Evolutionary conservation across 768 basidiomycete species (phyloP), one percentile per base, ranked within the genome.

Genomic region (Stropharia rugosoannulata): DNA sequence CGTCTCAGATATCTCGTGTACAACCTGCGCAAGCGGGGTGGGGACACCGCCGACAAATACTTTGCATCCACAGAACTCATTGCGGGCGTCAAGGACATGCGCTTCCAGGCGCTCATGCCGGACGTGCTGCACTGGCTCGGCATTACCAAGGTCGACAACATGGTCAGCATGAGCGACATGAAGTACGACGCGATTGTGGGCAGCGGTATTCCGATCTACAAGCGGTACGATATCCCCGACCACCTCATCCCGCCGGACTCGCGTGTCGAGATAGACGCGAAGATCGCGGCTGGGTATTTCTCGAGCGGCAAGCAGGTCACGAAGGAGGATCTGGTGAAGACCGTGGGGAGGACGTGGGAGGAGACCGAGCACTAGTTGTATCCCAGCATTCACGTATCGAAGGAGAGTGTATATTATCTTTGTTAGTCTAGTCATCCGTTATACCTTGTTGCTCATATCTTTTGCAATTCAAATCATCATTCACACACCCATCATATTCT

Each of bases 61-160:
- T 98, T 98, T 80, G 88, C 90, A 68, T 85, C 87, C 5, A 98
- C 96, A 0, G 95, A 95, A 71, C 75, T 90, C 60, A 91, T 98
- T 57, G 95, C 95, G 0, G 95, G 95, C 8, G 95, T 97, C 19
- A 91, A 93, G 73, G 93, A 95, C 66, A 93, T 94, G 92, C 84
- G 93, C n/a, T 95, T 95, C 86, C 85, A 82, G 68, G 91, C 88
- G 18, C 78, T 93, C 57, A 97, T 98, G 95, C 96, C 96, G 3
- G 96, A 98, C 67, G 89, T 97, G 5, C 74, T 98, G 43, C 93
- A 95, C 68, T 98, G 95, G 93, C 73, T 98, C 15, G 96, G 96
- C 0, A 89, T 98, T 66, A 86, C 68, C 72, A 92, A 92, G 79
- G 83, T 98, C 43, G 85, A 93, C 70, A 87, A 87, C 65, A 85